phyloP scores from a whole-genome alignment of 106 monocot genomes.

The Xerophyta viscosa region DNA sequence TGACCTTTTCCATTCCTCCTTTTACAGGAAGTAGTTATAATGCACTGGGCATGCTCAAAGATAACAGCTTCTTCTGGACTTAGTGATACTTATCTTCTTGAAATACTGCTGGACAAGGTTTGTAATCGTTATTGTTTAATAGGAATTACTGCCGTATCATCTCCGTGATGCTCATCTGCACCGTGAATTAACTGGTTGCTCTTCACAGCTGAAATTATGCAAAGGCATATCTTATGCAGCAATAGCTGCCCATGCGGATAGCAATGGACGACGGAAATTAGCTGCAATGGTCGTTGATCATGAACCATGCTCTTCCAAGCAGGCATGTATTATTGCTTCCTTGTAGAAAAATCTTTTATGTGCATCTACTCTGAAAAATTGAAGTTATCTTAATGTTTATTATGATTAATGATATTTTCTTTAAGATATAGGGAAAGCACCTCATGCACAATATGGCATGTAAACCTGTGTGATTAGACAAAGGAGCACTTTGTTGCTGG shows the following conservation, averaged over 20 bases:
- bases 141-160: neutral
- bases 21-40: conserved; percentile 90
- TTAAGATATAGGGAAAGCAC: too few relatives aligned
- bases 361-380: neutral
- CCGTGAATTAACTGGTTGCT: conserved; percentile 1
- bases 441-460: too few relatives aligned
- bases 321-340: conserved; percentile 40
- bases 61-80: conserved; percentile 65
- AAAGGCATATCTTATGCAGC: conserved; percentile 91
- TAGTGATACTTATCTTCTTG: conserved; percentile 63
- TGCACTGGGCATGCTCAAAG: conserved; percentile 97
- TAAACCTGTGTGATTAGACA: too few relatives aligned
- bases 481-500: too few relatives aligned
- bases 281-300: conserved; percentile 90
- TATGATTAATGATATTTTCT: too few relatives aligned
- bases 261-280: conserved; percentile 66
- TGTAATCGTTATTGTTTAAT: neutral
- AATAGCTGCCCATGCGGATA: conserved; percentile 94
- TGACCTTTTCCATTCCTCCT: conserved; percentile 2
- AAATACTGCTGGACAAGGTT: conserved; percentile 90
- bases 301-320: conserved; percentile 77
- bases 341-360: neutral
- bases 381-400: neutral
- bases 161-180: conserved; percentile 5
- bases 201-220: conserved; percentile 80